phyloP scores from a whole-genome alignment of 768 basidiomycete species.

The Phanerodontia chrysosporium region DNA sequence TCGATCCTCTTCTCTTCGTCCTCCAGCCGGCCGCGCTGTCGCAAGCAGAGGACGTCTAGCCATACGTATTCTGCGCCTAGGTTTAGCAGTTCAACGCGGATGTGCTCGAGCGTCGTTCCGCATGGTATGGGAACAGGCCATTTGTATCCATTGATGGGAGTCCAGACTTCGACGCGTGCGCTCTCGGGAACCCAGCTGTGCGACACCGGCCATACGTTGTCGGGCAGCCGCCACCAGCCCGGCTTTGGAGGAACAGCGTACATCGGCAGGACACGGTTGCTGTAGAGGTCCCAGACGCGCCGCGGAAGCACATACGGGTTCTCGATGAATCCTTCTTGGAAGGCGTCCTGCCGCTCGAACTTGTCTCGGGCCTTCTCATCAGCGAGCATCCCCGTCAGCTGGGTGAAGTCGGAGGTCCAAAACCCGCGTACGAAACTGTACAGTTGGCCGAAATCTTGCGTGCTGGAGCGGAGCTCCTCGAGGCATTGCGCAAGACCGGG shows the following conservation, averaged over 20 bases:
- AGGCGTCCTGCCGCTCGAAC: background rate
- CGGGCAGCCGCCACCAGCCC: no score
- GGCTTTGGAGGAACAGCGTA: no score
- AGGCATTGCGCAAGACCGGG: background rate
- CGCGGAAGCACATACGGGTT: background rate
- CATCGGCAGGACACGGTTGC: conserved; percentile 6
- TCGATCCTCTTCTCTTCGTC: background rate
- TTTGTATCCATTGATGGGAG: conserved; percentile 1
- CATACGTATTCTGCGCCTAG: background rate
- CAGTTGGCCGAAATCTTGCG: background rate
- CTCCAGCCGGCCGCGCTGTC: background rate
- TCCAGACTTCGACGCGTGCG: background rate
- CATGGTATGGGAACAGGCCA: conserved; percentile 6
- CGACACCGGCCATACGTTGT: conserved; percentile 5
- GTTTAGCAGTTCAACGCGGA: conserved; percentile 7
- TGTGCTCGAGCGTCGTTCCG: background rate
- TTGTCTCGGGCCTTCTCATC: background rate
- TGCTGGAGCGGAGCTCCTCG: background rate
- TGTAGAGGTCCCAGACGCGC: conserved; percentile 1
- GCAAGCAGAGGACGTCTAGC: conserved; percentile 3
- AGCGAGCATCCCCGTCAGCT: background rate
- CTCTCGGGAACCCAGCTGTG: background rate
- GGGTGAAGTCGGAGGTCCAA: background rate
- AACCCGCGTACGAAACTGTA: background rate
- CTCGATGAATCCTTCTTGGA: background rate